Evolutionary conservation across 2,329 filamentous ascomycete species (phyloP).

Genomic region (Endocalyx cinctus): DNA sequence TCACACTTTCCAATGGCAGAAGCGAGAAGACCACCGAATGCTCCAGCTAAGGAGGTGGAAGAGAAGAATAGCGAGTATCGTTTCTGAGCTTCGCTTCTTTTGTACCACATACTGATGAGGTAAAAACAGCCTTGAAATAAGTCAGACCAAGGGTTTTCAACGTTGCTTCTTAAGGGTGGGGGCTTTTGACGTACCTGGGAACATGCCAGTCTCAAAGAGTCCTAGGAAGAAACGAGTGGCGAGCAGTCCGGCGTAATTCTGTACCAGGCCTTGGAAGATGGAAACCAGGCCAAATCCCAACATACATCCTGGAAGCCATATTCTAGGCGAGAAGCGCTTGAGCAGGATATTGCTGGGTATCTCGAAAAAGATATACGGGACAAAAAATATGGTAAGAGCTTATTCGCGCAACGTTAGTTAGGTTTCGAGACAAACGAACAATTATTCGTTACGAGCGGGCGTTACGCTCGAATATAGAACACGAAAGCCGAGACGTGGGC

Average conservation of each 20-base stretch:
- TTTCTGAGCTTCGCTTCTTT: constrained; percentile 80
- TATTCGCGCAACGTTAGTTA: too few species aligned
- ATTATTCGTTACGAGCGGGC: too few species aligned
- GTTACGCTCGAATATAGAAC: too few species aligned
- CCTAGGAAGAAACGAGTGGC: constrained; percentile 83
- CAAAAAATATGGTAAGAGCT: constrained; percentile 73
- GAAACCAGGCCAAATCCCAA: constrained; percentile 75
- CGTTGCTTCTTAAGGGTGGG: too few species aligned
- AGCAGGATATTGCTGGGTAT: constrained; percentile 71
- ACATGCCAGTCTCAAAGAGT: constrained; percentile 66
- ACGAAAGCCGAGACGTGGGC: too few species aligned
- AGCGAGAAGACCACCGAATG: constrained; percentile 82
- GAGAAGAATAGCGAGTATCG: constrained; percentile 93
- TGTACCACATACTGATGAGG: constrained; percentile 79
- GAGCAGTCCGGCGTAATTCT: constrained; percentile 73
- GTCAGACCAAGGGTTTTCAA: too few species aligned
- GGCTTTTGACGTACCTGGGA: constrained; percentile 20
- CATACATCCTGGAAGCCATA: constrained; percentile 72
- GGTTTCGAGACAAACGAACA: too few species aligned
- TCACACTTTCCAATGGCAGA: constrained; percentile 76
- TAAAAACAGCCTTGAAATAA: constrained; percentile 65
- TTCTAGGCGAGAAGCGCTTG: constrained; percentile 45
- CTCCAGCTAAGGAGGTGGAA: constrained; percentile 72
- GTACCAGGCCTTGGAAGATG: constrained; percentile 70
- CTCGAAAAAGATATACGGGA: constrained; percentile 69